A percentile compares a stretch with the other conserved stretches of the same genome.
Evolutionary conservation across 495 filamentous ascomycete genomes (phyloP).

Genomic region (Pyronema omphalodes): DNA sequence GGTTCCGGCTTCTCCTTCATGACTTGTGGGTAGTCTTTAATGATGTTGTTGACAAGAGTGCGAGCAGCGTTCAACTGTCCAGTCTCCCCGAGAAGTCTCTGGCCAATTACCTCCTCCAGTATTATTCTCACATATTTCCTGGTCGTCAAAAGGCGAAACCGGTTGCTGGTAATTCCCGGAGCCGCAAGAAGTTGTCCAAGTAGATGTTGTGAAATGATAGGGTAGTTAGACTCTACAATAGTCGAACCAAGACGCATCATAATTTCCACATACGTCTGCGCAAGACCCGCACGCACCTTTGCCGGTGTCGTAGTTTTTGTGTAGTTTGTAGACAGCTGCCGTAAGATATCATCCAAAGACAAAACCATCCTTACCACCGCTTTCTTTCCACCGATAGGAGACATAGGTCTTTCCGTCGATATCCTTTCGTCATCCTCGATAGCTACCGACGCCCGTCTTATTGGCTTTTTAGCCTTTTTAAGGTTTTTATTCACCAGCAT

Average conservation of each 20-base stretch:
- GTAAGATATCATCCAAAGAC: slow-evolving; percentile 60
- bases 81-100: slow-evolving; percentile 66
- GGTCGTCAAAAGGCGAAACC: slow-evolving; percentile 72
- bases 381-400: slow-evolving; percentile 51
- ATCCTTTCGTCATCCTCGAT: slow-evolving; percentile 59
- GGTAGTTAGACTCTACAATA: slow-evolving; percentile 60
- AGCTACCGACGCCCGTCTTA: slow-evolving; percentile 45
- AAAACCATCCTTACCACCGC: slow-evolving; percentile 48
- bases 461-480: slow-evolving; percentile 27
- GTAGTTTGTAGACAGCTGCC: slow-evolving; percentile 67
- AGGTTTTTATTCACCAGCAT: slow-evolving; percentile 43
- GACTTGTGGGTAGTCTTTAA: slow-evolving; percentile 89
- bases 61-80: slow-evolving; percentile 69
- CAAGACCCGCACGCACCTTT: slow-evolving; percentile 62
- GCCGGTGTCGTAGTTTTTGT: slow-evolving; percentile 62
- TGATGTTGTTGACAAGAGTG: slow-evolving; percentile 63
- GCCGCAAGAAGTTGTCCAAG: slow-evolving; percentile 63
- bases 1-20: slow-evolving; percentile 84
- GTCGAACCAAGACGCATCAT: slow-evolving; percentile 55
- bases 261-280: slow-evolving; percentile 67
- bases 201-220: slow-evolving; percentile 61
- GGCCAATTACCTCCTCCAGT: slow-evolving; percentile 66
- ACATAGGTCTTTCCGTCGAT: slow-evolving; percentile 52
- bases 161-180: slow-evolving; percentile 57
- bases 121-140: slow-evolving; percentile 70